Evolutionary conservation across 768 basidiomycete species (phyloP).

Genomic region (Agrocybe pediades): DNA sequence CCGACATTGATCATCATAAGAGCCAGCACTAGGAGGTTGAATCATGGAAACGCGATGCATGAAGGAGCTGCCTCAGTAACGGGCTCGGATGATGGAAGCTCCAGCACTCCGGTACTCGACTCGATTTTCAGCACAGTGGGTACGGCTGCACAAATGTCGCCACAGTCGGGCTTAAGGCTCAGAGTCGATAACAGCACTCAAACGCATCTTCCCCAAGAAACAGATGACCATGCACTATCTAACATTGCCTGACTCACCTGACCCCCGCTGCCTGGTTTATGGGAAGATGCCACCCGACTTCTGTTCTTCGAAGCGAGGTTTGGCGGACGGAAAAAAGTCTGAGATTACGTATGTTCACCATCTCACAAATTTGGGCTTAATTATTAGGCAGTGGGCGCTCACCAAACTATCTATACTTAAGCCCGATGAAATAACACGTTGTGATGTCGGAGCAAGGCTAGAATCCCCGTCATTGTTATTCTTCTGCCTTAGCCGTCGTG

Average conservation of each 20-base stretch:
- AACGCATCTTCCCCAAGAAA: background rate
- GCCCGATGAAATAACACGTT: too few relatives aligned
- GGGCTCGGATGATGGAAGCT: background rate
- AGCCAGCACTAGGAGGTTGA: conserved; percentile 15
- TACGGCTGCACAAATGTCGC: conserved; percentile 9
- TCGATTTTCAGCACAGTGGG: conserved; percentile 20
- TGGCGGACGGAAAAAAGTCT: too few relatives aligned
- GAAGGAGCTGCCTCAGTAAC: background rate
- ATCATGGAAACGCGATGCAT: background rate
- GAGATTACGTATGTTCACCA: too few relatives aligned
- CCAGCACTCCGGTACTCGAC: conserved; percentile 22
- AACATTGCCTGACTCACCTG: conserved; percentile 1
- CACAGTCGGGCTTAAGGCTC: background rate
- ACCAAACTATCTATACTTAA: too few relatives aligned
- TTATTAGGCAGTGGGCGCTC: too few relatives aligned
- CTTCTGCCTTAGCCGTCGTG: background rate
- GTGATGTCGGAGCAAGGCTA: too few relatives aligned
- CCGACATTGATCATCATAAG: conserved; percentile 25
- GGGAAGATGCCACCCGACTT: too few relatives aligned
- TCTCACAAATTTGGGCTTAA: too few relatives aligned
- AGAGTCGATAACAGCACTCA: background rate
- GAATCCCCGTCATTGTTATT: background rate
- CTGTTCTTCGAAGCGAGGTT: too few relatives aligned
- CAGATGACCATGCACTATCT: background rate
- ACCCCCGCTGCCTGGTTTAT: too few relatives aligned